Evolutionary conservation across 768 basidiomycete genomes (phyloP), one percentile per base, ranked within the genome.

Genomic region (Kondoa malvinella): DNA sequence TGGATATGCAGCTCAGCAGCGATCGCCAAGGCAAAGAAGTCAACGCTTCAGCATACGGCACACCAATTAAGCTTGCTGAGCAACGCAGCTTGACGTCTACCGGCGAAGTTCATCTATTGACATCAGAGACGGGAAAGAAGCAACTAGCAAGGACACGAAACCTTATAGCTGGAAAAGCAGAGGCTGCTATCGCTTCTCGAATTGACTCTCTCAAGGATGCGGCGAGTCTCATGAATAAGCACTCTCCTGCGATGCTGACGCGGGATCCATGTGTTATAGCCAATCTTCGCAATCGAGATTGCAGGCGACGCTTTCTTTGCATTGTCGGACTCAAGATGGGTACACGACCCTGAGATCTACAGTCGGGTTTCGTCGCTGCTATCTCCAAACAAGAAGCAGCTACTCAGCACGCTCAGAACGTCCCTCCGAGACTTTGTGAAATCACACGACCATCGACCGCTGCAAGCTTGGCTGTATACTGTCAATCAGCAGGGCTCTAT

Each of bases 71-170:
- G 58, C 12, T 14, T 4, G 4, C 58, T 29, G 25, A 60, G 12
- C 27, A 60, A 14, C 30, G 25, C 25, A 4, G 15, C 30, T 25
- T n/a, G n/a, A n/a, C 30, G 17, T 33, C 27, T 16, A 32, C 33
- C 29, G 61, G 61, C 12, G 61, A 63, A 33, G 30, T 63, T 8
- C 61, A 63, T 33, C 33, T 63, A 16, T 32, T 63, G 16, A 31
- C 61, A 15, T 29, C 27, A 21, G 29, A 63, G 33, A 33, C n/a
- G 16, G 61, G 33, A n/a, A 63, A 63, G 61, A 63, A 63, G 61
- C 61, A 63, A 33, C 61, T 27, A 14, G 29, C 30, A 16, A 30
- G 30, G 61, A 30, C n/a, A 27, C 27, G 61, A 29, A 63, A 63
- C 61, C 30, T 63, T 14, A 17, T 30, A 17, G 61, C 61, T 17